phyloP scores from a whole-genome alignment of 2,329 filamentous ascomycete species.

The Pestalotiopsis fici region DNA sequence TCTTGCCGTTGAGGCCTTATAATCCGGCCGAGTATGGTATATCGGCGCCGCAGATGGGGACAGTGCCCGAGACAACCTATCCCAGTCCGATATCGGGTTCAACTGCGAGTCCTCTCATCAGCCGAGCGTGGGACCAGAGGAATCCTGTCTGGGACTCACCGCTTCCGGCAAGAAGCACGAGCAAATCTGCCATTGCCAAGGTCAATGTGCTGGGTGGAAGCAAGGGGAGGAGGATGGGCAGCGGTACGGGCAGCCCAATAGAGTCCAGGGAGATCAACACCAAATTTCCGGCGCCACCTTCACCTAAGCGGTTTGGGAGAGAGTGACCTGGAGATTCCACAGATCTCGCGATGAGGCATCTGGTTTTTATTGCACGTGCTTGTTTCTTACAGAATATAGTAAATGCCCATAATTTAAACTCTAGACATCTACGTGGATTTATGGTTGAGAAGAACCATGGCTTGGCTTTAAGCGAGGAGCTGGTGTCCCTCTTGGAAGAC shows the following conservation, averaged over 20 bases:
- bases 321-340: neutral
- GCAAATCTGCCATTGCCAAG: slow-evolving; percentile 10
- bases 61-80: slow-evolving; percentile 16
- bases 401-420: no score
- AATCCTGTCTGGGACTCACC: slow-evolving; percentile 25
- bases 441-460: no score
- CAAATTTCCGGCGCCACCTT: slow-evolving; percentile 21
- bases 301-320: slow-evolving; percentile 4
- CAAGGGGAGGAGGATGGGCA: slow-evolving; percentile 21
- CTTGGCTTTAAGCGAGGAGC: no score
- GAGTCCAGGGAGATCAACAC: slow-evolving; percentile 28
- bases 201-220: slow-evolving; percentile 16
- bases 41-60: slow-evolving; percentile 14
- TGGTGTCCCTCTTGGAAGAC: no score
- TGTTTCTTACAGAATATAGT: no score
- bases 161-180: slow-evolving; percentile 14
- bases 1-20: slow-evolving; percentile 29
- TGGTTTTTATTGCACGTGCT: no score
- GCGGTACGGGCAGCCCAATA: slow-evolving; percentile 27
- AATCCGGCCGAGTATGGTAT: slow-evolving; percentile 30
- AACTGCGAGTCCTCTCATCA: slow-evolving; percentile 28
- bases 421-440: no score
- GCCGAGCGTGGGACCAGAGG: slow-evolving; percentile 27
- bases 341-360: neutral
- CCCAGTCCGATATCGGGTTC: slow-evolving; percentile 27